Percentiles rank a stretch among this genome's conserved stretches.
phyloP scores from a whole-genome alignment of 2,329 filamentous ascomycete species.

The Zymoseptoria brevis region DNA sequence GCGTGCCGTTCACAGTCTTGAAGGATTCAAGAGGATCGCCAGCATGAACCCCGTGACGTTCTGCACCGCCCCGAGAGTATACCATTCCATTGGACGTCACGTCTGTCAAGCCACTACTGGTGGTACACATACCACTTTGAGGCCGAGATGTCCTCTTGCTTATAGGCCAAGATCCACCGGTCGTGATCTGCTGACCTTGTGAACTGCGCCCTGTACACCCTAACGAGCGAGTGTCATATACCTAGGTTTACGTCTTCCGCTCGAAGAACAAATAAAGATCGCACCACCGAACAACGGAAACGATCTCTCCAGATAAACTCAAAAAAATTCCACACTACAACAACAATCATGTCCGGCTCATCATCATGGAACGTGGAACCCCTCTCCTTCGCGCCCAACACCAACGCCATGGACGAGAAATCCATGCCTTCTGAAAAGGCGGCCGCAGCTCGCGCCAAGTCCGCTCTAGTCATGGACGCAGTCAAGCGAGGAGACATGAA shows the following conservation, averaged over 20 bases:
- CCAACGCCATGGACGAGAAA: constrained; percentile 16
- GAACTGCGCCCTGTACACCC: neutral
- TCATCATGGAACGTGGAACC: constrained; percentile 15
- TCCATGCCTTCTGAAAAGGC: constrained; percentile 21
- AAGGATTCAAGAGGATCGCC: neutral
- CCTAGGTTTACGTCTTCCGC: too few species aligned
- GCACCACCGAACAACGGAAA: neutral
- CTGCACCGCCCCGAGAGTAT: neutral
- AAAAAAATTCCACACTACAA: neutral
- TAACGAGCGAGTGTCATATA: neutral
- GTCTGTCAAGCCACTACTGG: neutral
- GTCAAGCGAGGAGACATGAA: constrained; percentile 20
- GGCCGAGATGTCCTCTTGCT: neutral
- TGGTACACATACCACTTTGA: neutral
- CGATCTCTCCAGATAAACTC: neutral
- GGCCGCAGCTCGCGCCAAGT: constrained; percentile 15
- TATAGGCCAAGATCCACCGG: neutral
- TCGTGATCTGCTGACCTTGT: neutral
- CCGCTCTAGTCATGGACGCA: constrained; percentile 21
- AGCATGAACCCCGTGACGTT: neutral
- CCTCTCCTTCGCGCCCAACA: constrained; percentile 16
- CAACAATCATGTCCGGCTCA: constrained; percentile 3
- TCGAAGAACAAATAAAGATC: too few species aligned
- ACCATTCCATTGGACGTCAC: neutral
- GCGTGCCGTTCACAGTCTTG: neutral